Percentiles rank a stretch among this genome's conserved stretches.
Conservation (phyloP, 208 protist genomes). For the Crithidia sp. region DNA sequence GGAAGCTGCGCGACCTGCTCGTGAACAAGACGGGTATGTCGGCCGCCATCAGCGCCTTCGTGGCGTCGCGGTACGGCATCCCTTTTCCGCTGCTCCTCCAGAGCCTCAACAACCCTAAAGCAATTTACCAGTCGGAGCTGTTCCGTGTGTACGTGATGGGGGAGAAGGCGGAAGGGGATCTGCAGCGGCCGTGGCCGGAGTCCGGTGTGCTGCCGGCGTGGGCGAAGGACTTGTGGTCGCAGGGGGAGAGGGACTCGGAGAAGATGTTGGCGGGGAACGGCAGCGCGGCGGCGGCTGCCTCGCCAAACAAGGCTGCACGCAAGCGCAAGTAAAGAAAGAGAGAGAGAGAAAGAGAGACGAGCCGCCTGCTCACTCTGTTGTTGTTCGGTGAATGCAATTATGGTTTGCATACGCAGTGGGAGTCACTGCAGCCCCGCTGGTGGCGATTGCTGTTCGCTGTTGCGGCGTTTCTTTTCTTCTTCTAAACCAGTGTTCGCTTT, state of each 20-base stretch:
- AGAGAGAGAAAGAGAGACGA: neutral
- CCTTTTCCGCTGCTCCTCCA: constrained; percentile 85
- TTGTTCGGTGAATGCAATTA: neutral
- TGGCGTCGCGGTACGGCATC: constrained; percentile 56
- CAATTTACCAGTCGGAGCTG: constrained; percentile 66
- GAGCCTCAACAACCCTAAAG: constrained; percentile 78
- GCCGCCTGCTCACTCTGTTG: too few relatives aligned
- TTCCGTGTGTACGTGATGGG: constrained; percentile 68
- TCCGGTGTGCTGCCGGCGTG: constrained; percentile 59
- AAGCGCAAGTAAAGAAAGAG: constrained; percentile 34
- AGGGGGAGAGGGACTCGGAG: constrained; percentile 45
- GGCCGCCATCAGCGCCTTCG: constrained; percentile 54
- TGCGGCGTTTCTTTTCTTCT: too few relatives aligned
- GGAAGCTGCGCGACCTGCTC: constrained; percentile 72
- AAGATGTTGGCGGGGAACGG: constrained; percentile 25
- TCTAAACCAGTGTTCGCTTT: too few relatives aligned
- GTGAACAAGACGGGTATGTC: constrained; percentile 65
- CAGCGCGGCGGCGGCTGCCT: constrained; percentile 1
- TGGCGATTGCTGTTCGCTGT: too few relatives aligned
- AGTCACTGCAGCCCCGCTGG: too few relatives aligned
- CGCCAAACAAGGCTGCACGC: constrained; percentile 25
- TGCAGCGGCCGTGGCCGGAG: constrained; percentile 81
- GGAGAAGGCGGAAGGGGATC: constrained; percentile 45
- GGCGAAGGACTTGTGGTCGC: constrained; percentile 55
- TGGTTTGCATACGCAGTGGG: too few relatives aligned